phyloP scores from a whole-genome alignment of 2,329 filamentous ascomycete genomes.

The Neurospora sp. region DNA sequence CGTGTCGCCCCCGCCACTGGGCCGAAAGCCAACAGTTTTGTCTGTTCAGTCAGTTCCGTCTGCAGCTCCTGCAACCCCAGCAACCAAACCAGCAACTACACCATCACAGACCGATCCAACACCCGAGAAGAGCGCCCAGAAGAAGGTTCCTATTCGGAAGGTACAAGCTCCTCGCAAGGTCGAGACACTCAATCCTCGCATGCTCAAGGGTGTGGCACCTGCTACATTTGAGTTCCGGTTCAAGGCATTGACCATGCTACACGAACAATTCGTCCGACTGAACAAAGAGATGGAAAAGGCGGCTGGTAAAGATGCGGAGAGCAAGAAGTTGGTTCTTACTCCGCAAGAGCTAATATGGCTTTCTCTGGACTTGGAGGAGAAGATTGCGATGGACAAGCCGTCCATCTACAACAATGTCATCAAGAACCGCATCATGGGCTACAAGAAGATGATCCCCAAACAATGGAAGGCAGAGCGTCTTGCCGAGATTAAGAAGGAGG shows the following conservation, averaged over 20 bases:
- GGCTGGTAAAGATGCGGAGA: constrained; percentile 35
- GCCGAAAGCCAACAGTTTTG: constrained; percentile 8
- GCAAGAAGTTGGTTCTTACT: constrained; percentile 43
- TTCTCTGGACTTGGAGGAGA: constrained; percentile 70
- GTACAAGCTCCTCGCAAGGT: constrained; percentile 21
- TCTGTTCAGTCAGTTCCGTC: neutral
- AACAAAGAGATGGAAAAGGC: constrained; percentile 52
- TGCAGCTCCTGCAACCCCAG: neutral
- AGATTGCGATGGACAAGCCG: constrained; percentile 54
- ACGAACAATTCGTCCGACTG: constrained; percentile 55
- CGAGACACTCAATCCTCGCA: constrained; percentile 57
- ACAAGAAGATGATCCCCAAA: constrained; percentile 62
- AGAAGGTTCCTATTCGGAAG: constrained; percentile 6
- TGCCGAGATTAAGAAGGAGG: constrained; percentile 19
- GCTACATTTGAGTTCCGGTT: constrained; percentile 46
- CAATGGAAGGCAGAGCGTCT: constrained; percentile 60
- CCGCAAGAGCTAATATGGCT: constrained; percentile 58
- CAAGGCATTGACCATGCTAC: constrained; percentile 51
- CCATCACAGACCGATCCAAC: constrained; percentile 2
- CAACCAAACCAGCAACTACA: constrained; percentile 1
- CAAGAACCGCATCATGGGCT: constrained; percentile 66
- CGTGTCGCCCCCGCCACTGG: constrained; percentile 18
- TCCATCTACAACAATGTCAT: constrained; percentile 74
- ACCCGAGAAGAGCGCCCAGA: constrained; percentile 1
- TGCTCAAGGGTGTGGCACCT: constrained; percentile 46